Conservation (phyloP, 495 filamentous ascomycete genomes). For the Penicillium pulvis region DNA sequence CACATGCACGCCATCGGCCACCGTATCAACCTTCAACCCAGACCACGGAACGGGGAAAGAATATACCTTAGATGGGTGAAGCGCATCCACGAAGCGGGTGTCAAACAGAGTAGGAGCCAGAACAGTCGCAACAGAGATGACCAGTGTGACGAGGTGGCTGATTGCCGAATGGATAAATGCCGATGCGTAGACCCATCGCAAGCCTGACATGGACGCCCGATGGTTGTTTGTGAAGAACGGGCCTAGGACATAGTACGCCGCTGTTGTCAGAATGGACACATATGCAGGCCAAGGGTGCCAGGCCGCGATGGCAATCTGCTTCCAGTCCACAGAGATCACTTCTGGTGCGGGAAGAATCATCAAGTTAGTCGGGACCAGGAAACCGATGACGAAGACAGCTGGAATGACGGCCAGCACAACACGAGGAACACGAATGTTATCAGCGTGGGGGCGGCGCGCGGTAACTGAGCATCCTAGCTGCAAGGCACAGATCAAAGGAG, state of each 20-base stretch:
- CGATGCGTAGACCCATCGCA: conserved; percentile 58
- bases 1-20: conserved; percentile 52
- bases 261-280: conserved; percentile 35
- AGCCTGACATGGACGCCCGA: conserved; percentile 41
- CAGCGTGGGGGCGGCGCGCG: conserved; percentile 43
- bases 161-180: conserved; percentile 50
- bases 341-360: conserved; percentile 55
- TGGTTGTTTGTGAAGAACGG: conserved; percentile 38
- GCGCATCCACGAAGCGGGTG: conserved; percentile 25
- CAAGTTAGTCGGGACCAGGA: conserved; percentile 51
- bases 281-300: conserved; percentile 65
- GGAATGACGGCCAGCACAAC: conserved; percentile 51
- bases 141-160: conserved; percentile 49
- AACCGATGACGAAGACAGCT: conserved; percentile 49
- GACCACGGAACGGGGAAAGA: conserved; percentile 46
- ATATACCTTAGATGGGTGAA: conserved; percentile 46
- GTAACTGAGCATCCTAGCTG: conserved; percentile 58
- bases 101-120: conserved; percentile 41
- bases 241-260: conserved; percentile 34
- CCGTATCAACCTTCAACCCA: conserved; percentile 34
- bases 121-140: conserved; percentile 44
- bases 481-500: conserved; percentile 53
- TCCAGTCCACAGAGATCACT: conserved; percentile 45
- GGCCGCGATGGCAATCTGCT: conserved; percentile 58
- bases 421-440: conserved; percentile 50